Base-by-base conservation (phyloP, 495 filamentous ascomycete genomes). In the Hypoxylon cercidicola region DNA sequence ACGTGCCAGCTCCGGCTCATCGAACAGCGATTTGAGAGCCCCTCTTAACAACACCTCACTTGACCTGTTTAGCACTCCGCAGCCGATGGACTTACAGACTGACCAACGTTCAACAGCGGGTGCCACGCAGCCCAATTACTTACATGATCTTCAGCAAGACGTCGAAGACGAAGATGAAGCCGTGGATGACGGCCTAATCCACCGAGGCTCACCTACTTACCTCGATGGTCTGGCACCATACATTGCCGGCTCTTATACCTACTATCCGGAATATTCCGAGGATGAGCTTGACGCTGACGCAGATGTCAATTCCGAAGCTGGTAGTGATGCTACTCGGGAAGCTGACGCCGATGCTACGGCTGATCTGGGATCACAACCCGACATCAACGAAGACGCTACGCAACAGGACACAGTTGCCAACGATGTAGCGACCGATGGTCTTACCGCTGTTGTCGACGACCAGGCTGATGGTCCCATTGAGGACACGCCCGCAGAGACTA, bases 221-320 rank as follows among this genome's bases (percentile, higher is more conserved):
- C 41, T 57, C 34, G 65, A 64, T 0, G 43, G 71, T 41, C 70
- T 76, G 7, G 74, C 74, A 1, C 74, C 74, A 21, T 76, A 76
- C 35, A 66, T 76, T 4, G 20, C 62, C 0, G 62, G 54, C 16
- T 46, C 43, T 16, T 68, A 57, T 37, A 39, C 67, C 28, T 46
- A 58, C 10, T 72, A 67, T 51, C 71, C 71, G 1, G 41, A 47
- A 7, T 48, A 58, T 40, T 64, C 44, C 2, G 69, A 67, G 13
- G 63, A 55, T 35, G 54, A 59, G n/a, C 54, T 39, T 30, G 64
- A 62, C 13, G 45, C 19, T 1, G 43, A 65, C 0, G 49, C 55
- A 30, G 43, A 50, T 18, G 28, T 40, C 0, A 44, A 52, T 16
- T n/a, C 35, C 19, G 46, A 57, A 2, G 32, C 28, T 4, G 25